Base-by-base conservation (phyloP, 179 eudicot species). In the Sideroxylon spinosum region DNA sequence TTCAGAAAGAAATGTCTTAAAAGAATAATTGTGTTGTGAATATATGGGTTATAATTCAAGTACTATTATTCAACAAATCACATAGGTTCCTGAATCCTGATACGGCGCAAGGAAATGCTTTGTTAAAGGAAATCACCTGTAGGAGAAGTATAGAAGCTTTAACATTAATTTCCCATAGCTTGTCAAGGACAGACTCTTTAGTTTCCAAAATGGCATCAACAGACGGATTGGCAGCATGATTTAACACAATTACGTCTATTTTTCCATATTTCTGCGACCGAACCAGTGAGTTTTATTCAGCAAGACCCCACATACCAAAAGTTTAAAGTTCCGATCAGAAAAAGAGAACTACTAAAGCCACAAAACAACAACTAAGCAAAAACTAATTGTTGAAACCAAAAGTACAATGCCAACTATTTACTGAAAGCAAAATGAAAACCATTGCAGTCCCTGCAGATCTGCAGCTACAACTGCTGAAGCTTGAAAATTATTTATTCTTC, bases 101-200 rank as follows among this genome's bases (percentile, higher is more conserved):
- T 28, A 49, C 22, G 59, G 23, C 53, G 20, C 2, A 23, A 57
- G 17, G 28, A 59, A 23, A 46, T 8, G 50, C 17, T 7, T 37
- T 9, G 32, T 64, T 9, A 44, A 44, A 75, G 76, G 19, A 73
- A 79, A 76, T 81, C 80, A 90, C 99, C 90, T 92, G 82, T 50
- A 95, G 81, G 75, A 95, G 87, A 67, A 95, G 94, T 84, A 93
- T 87, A n/a, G 94, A 81, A 71, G 95, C 86, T 86, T 95, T 95
- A 48, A 93, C 97, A 79, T 93, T 95, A 75, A 94, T 87, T 77
- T 95, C 98, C 98, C 99, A 95, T 66, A 95, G 78, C 85, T 95
- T 95, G 85, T 95, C 97, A 26, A 95, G 92, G 74, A 87, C 92
- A 9, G 97, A 80, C 87, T 92, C 97, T 85, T 91, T 75, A n/a